Conservation (phyloP, 768 basidiomycete genomes). For the Tylopilus felleus region DNA sequence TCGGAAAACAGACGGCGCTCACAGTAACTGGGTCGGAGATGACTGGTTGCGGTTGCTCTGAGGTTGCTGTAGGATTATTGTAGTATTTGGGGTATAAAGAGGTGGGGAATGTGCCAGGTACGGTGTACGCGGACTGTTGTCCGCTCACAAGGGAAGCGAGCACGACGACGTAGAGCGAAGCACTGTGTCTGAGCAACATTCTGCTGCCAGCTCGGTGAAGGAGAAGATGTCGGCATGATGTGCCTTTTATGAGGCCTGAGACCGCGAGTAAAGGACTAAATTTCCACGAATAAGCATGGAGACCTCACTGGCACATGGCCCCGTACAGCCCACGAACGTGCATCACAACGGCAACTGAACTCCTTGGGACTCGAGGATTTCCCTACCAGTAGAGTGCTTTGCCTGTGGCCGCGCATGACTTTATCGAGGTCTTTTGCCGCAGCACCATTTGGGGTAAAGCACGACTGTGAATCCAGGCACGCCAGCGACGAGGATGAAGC, state of each 20-base stretch:
- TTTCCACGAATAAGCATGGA: conserved; percentile 10
- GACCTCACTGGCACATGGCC: not conserved
- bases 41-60: conserved; percentile 72
- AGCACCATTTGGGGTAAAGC: too few species aligned
- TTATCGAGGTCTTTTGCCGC: too few species aligned
- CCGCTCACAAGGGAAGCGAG: conserved; percentile 8
- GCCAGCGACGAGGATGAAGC: not conserved
- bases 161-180: conserved; percentile 3
- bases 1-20: conserved; percentile 1
- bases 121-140: conserved; percentile 41
- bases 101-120: conserved; percentile 62
- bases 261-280: not conserved
- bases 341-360: not conserved
- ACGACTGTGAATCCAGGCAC: not conserved
- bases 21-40: conserved; percentile 71
- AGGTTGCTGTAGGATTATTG: conserved; percentile 70
- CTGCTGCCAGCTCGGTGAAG: not conserved
- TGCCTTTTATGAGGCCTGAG: conserved; percentile 9
- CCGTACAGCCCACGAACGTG: conserved; percentile 24
- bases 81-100: conserved; percentile 63
- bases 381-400: too few species aligned
- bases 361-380: too few species aligned
- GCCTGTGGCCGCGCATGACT: too few species aligned
- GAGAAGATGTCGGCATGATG: not conserved
- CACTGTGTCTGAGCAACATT: conserved; percentile 12